Evolutionary conservation across 129 eudicot species (phyloP).

Genomic region (Flaveria sonorensis): DNA sequence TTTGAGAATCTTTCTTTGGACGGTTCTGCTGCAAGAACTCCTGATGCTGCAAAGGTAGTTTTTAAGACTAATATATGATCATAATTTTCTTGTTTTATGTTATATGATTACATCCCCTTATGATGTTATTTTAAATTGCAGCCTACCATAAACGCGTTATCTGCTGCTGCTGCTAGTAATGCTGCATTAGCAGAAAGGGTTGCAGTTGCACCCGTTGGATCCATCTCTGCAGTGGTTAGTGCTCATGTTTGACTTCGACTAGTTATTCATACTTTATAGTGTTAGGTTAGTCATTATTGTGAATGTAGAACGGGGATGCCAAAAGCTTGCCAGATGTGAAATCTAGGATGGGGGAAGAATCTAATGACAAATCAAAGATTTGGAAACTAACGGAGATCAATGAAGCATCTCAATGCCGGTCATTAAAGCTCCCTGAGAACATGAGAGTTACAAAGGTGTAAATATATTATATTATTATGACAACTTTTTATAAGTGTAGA

Average conservation of each 20-base stretch:
- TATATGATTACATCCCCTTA: neutral
- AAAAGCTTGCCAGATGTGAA: slow-evolving; percentile 72
- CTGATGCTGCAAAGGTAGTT: slow-evolving; percentile 67
- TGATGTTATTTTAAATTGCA: slow-evolving; percentile 30
- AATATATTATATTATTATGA: neutral
- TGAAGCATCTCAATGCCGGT: slow-evolving; percentile 83
- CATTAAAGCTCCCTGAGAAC: slow-evolving; percentile 78
- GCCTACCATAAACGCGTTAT: slow-evolving; percentile 61
- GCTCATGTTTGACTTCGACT: slow-evolving; percentile 22
- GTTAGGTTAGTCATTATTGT: neutral
- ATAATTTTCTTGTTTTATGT: neutral
- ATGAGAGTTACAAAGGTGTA: slow-evolving; percentile 85
- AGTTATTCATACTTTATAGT: slow-evolving; percentile 2
- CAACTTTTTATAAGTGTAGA: neutral
- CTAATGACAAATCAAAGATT: slow-evolving; percentile 76
- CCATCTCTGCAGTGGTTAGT: slow-evolving; percentile 69
- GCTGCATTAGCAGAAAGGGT: slow-evolving; percentile 72
- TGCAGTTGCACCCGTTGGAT: slow-evolving; percentile 49
- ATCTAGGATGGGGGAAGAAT: slow-evolving; percentile 74
- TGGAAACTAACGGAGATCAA: slow-evolving; percentile 79
- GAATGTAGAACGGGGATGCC: slow-evolving; percentile 65
- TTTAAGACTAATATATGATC: neutral
- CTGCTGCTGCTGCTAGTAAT: slow-evolving; percentile 59
- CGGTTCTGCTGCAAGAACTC: slow-evolving; percentile 55
- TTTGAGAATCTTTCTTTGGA: slow-evolving; percentile 67